These are phyloP conservation scores for Chaetomium sp. DNA, from an alignment of 2,329 filamentous ascomycete genomes.

Conservation along the genomic window DNA sequence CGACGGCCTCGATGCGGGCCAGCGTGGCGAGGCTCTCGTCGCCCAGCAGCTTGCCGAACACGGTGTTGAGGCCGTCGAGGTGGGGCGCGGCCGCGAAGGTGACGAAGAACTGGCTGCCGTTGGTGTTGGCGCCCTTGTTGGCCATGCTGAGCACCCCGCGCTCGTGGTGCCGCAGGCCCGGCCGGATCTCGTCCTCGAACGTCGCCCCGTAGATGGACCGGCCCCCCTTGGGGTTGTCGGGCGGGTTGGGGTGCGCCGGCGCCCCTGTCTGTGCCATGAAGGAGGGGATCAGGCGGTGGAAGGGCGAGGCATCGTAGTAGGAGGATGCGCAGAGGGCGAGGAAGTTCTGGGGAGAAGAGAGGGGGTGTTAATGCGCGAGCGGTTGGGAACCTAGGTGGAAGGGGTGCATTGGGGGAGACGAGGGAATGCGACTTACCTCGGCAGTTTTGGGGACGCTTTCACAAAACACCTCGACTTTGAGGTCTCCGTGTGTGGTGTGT, in stretches of 20 bases:
- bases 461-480: slow-evolving; percentile 97
- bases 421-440: slow-evolving; percentile 58
- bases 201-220: slow-evolving; percentile 71
- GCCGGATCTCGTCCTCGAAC: slow-evolving; percentile 81
- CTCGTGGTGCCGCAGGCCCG: slow-evolving; percentile 66
- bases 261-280: slow-evolving; percentile 83
- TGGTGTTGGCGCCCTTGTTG: slow-evolving; percentile 73
- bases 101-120: slow-evolving; percentile 81
- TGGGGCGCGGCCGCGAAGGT: slow-evolving; percentile 77
- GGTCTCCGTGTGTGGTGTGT: slow-evolving; percentile 83
- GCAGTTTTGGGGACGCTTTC: slow-evolving; percentile 91
- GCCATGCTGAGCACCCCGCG: slow-evolving; percentile 77
- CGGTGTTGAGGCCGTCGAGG: slow-evolving; percentile 80
- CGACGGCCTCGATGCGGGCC: slow-evolving; percentile 69
- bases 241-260: slow-evolving; percentile 53
- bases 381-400: slow-evolving; percentile 20
- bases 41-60: slow-evolving; percentile 74
- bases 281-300: slow-evolving; percentile 76
- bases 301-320: slow-evolving; percentile 74
- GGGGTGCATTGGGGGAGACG: not conserved
- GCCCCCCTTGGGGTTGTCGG: slow-evolving; percentile 67
- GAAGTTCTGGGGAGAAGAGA: slow-evolving; percentile 69
- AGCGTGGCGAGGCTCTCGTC: slow-evolving; percentile 67
- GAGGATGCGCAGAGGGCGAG: slow-evolving; percentile 79
- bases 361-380: slow-evolving; percentile 11